A percentile compares a stretch with the other conserved stretches of the same genome.
Conservation (phyloP, 257 asterid species). For the Nicotiana noctiflora region DNA sequence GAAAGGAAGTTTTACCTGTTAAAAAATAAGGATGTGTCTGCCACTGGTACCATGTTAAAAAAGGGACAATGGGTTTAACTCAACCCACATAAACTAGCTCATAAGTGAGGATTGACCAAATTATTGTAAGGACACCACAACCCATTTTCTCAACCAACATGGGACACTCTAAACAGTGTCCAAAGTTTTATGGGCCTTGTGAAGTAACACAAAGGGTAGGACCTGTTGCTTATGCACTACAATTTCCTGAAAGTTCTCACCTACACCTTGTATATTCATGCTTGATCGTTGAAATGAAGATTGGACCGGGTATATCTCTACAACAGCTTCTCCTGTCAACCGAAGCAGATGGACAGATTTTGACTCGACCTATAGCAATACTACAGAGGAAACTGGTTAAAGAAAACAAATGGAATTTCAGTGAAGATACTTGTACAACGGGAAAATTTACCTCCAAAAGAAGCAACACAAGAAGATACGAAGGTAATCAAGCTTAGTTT, state of each 20-base stretch:
- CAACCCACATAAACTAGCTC: background rate
- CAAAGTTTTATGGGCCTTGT: background rate
- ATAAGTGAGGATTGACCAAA: background rate
- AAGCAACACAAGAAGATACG: background rate
- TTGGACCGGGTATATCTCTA: background rate
- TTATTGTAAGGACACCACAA: background rate
- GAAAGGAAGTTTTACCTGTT: constrained; percentile 22
- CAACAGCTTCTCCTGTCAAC: background rate
- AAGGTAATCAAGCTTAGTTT: background rate
- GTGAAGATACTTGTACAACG: background rate
- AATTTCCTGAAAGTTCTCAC: background rate
- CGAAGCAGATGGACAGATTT: background rate
- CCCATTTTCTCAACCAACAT: background rate
- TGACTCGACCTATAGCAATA: background rate
- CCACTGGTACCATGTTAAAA: background rate
- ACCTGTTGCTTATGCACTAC: background rate
- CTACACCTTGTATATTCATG: background rate
- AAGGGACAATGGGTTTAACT: background rate
- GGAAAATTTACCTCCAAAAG: background rate
- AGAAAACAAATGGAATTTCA: background rate
- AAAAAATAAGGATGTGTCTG: background rate
- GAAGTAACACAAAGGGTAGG: background rate
- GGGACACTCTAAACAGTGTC: background rate
- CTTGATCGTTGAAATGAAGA: background rate
- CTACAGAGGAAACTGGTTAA: background rate